Percentiles rank a stretch among this genome's conserved stretches.
Evolutionary conservation across 495 filamentous ascomycete species (phyloP).

Genomic region (Tuber calosporum): DNA sequence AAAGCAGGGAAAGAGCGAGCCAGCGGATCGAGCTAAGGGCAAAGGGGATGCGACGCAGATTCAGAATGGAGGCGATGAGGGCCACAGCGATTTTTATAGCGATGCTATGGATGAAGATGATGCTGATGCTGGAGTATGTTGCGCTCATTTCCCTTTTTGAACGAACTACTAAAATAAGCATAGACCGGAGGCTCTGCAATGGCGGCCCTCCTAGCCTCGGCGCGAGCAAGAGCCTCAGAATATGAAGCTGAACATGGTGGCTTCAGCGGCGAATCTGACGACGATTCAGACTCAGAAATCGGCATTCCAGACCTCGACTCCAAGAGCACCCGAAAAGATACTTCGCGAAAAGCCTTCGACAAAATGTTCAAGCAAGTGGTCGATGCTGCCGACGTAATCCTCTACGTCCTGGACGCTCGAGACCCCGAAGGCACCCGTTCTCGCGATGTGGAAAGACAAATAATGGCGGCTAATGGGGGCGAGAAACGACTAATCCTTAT

Average conservation of each 20-base stretch:
- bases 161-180: constrained; percentile 44
- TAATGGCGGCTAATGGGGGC: constrained; percentile 75
- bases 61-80: constrained; percentile 45
- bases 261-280: constrained; percentile 48
- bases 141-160: background rate
- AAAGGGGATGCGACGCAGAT: constrained; percentile 46
- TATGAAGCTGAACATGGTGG: constrained; percentile 53
- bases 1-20: constrained; percentile 53
- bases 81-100: constrained; percentile 47
- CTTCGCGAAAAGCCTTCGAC: constrained; percentile 78
- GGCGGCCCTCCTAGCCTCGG: constrained; percentile 87
- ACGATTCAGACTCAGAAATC: constrained; percentile 54
- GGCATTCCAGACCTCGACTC: constrained; percentile 48
- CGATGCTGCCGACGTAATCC: constrained; percentile 76
- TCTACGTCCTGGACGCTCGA: constrained; percentile 91
- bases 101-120: constrained; percentile 50
- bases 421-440: constrained; percentile 89
- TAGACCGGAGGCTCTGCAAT: constrained; percentile 72
- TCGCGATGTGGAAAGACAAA: constrained; percentile 77
- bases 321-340: constrained; percentile 52
- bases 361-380: constrained; percentile 96
- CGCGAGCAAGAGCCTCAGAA: constrained; percentile 72
- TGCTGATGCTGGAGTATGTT: constrained; percentile 39
- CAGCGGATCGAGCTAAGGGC: constrained; percentile 40
- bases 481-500: constrained; percentile 86